Evolutionary conservation across 768 basidiomycete genomes (phyloP), one percentile per base, ranked within the genome.

Genomic region (Tylopilus cervinicoccineus): DNA sequence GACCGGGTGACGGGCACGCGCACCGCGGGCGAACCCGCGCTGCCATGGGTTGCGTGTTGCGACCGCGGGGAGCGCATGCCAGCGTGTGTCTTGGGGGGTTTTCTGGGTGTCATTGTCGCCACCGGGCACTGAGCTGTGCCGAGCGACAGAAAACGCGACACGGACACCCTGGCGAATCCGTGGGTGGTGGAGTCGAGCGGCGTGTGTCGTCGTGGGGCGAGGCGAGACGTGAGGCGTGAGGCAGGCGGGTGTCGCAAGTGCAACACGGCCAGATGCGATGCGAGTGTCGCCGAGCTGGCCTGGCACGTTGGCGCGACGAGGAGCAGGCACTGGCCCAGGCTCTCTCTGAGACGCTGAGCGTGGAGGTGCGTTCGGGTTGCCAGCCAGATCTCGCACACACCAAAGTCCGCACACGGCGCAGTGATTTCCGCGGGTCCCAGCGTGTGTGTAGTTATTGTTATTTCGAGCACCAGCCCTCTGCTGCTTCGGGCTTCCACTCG

Each of bases 401-500:
- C n/a, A 43, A 53, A 45, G 37, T 51, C 64, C 52, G 50, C 58
- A 64, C 53, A 56, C 43, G 48, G 54, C 27, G 31, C 45, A 44
- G 58, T 57, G 64, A 61, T 68, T 67, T 64, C 64, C 64, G 64
- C 64, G 64, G 64, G 20, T 48, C 43, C 32, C 47, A 55, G 46
- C 60, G 41, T 57, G 56, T 61, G 56, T n/a, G n/a, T n/a, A n/a
- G n/a, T n/a, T n/a, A n/a, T n/a, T n/a, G n/a, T 66, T 52, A 43
- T 38, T 65, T 52, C 56, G 53, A 58, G 50, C 20, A 41, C 50
- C 43, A 50, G 52, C 26, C 45, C 48, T 40, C 51, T 23, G 12
- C 33, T 50, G 19, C 53, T 48, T 47, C 38, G 27, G 28, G 16
- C 49, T 40, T 62, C 48, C 38, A 26, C 50, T 48, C 47, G 41